These are phyloP conservation scores for Teratosphaeria epicoccoides DNA, from an alignment of 2,329 filamentous ascomycete genomes.

Conservation along the genomic window DNA sequence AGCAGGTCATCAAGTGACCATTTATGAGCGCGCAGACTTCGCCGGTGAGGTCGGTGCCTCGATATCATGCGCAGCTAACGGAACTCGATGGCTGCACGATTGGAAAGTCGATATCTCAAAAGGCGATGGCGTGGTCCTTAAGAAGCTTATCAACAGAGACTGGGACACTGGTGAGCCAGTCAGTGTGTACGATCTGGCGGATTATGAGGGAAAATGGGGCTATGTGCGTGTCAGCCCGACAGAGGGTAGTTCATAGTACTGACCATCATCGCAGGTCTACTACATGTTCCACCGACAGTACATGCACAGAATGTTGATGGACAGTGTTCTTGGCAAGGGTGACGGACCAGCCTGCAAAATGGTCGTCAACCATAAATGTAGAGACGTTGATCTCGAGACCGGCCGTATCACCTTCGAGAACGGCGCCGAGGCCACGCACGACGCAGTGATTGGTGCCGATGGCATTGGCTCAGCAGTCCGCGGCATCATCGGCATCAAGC, in stretches of 20 bases:
- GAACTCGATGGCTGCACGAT: constrained; percentile 57
- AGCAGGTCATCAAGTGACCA: constrained; percentile 46
- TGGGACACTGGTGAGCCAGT: constrained; percentile 59
- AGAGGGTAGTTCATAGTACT: neutral
- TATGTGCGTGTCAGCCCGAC: constrained; percentile 33
- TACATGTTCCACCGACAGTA: constrained; percentile 61
- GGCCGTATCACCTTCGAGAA: constrained; percentile 44
- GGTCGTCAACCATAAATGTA: constrained; percentile 44
- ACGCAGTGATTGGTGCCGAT: constrained; percentile 54
- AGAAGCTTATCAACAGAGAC: constrained; percentile 57
- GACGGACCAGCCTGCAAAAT: constrained; percentile 45
- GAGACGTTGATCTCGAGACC: constrained; percentile 40
- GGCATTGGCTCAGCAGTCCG: constrained; percentile 58
- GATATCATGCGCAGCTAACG: constrained; percentile 58
- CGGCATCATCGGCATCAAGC: constrained; percentile 50
- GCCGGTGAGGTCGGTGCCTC: constrained; percentile 59
- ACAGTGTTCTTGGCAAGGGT: constrained; percentile 45
- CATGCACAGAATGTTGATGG: constrained; percentile 58
- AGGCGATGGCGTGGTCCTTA: constrained; percentile 55
- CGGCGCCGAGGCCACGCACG: constrained; percentile 41
- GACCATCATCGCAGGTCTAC: constrained; percentile 29
- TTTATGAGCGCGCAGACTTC: constrained; percentile 55
- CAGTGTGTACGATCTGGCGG: constrained; percentile 52
- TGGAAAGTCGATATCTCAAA: constrained; percentile 55
- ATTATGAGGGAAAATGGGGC: constrained; percentile 57